phyloP scores from a whole-genome alignment of 2,329 filamentous ascomycete genomes.

The Exophiala sideris region DNA sequence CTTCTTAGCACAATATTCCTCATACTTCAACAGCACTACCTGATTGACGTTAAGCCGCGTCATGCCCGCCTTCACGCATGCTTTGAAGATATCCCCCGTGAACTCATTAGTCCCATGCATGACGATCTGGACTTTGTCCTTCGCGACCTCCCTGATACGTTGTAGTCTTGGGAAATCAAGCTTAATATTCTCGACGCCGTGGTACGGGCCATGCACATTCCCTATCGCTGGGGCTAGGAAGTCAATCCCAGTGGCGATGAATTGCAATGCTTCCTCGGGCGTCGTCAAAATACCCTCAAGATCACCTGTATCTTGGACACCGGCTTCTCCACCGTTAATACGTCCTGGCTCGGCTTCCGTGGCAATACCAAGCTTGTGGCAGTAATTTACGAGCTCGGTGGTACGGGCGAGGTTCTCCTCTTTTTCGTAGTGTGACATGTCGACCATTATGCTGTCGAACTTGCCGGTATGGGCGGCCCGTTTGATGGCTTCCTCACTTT shows the following conservation, averaged over 20 bases:
- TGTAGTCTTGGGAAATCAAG: conserved; percentile 42
- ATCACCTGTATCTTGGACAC: conserved; percentile 64
- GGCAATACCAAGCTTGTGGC: conserved; percentile 62
- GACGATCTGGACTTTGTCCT: conserved; percentile 50
- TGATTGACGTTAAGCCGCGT: conserved; percentile 60
- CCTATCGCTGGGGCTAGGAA: conserved; percentile 73
- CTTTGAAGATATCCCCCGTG: conserved; percentile 51
- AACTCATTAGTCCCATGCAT: conserved; percentile 60
- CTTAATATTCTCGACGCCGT: conserved; percentile 34
- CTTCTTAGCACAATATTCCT: conserved; percentile 48
- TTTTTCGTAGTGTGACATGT: conserved; percentile 71
- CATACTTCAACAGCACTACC: conserved; percentile 46
- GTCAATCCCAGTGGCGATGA: conserved; percentile 68
- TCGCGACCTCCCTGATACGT: conserved; percentile 49
- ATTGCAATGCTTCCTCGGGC: conserved; percentile 65
- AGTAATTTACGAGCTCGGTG: conserved; percentile 59
- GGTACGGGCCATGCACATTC: conserved; percentile 73
- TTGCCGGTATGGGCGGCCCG: conserved; percentile 56
- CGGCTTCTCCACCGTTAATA: conserved; percentile 72
- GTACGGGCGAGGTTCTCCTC: conserved; percentile 67
- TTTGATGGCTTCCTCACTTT: conserved; percentile 60
- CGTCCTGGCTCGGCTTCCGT: conserved; percentile 69
- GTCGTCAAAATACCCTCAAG: conserved; percentile 64
- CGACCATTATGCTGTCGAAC: conserved; percentile 71
- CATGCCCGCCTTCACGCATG: conserved; percentile 55